Conservation (phyloP, 305 asterid genomes). For the Caryopteris hybrid region DNA sequence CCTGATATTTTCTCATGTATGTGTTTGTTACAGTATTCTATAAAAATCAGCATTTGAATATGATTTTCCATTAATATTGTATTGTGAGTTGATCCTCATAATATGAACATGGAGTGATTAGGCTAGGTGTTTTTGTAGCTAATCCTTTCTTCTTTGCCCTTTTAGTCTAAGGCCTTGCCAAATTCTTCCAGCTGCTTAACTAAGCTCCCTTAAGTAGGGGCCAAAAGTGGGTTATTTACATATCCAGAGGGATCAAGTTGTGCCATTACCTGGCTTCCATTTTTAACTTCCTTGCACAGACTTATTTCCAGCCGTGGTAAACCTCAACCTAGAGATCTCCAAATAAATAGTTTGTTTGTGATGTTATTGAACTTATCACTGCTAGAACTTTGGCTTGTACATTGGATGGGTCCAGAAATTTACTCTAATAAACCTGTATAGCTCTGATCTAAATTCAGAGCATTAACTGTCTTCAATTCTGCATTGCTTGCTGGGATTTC, state of each 20-base stretch:
- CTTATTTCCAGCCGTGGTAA: not conserved
- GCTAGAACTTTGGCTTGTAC: conserved; percentile 14
- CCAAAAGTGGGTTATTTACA: not conserved
- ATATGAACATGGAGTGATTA: not conserved
- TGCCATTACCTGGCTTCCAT: conserved; percentile 5
- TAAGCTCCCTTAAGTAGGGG: not conserved
- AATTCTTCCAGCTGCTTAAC: conserved; percentile 1
- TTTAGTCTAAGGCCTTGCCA: not conserved
- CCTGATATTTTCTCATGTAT: not conserved
- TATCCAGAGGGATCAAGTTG: conserved; percentile 2
- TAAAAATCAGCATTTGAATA: not conserved
- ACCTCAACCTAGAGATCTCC: conserved; percentile 14
- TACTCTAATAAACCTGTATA: not conserved
- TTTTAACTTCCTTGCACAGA: not conserved
- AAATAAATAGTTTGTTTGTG: not conserved
- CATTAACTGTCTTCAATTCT: not conserved
- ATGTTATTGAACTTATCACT: not conserved
- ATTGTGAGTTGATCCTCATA: not conserved
- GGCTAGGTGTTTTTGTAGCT: not conserved
- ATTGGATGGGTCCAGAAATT: not conserved
- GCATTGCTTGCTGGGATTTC: conserved; percentile 10
- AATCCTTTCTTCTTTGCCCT: not conserved
- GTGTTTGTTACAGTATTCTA: not conserved
- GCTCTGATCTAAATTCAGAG: not conserved
- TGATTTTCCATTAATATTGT: not conserved